Base-by-base conservation (phyloP, 208 protist genomes). In the Angomonas ambiguus region DNA sequence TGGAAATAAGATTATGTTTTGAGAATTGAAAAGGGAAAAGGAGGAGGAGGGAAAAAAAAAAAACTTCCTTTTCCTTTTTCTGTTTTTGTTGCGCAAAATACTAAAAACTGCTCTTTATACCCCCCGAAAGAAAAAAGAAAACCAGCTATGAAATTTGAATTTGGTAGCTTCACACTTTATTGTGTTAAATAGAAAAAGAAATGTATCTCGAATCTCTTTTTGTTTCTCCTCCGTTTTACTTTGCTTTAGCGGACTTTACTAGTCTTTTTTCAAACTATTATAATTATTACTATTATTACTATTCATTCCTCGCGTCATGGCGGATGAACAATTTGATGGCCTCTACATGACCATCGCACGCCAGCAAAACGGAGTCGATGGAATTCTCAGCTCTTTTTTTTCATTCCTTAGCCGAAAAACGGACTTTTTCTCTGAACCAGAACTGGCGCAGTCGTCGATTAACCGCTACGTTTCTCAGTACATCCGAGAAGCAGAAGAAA, bases 311-410 rank as follows among this genome's bases (percentile, higher is more conserved):
- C 2, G 20, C 25, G 34, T 30, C 53, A 77, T 79, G 69, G 61
- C 74, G 0, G 76, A 83, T 42, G 77, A 80, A 28, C 81, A 87
- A 10, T 97, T 93, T 71, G 93, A 97, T 68, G 75, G 77, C 3
- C 87, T 97, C 80, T 82, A 96, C 65, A 78, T 97, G 76, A 85
- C 84, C 10, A 92, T 97, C 60, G 93, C 93, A n/a, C 87, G 96
- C 80, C 88, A 96, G 72, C 85, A 94, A 60, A 71, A 89, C 1
- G 88, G 88, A 63, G 93, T 97, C 70, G 88, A 97, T 42, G 75
- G 82, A 62, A 91, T 97, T 67, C 81, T 97, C 22, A 85, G 93
- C 69, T 84, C 83, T 51, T 97, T 96, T 77, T 97, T 97, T 67
- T 94, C 87, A 18, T 97, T 97, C 53, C 76, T 97, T 18, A 83